phyloP scores from a whole-genome alignment of 345 rosid genomes.

The Garcia nutans region DNA sequence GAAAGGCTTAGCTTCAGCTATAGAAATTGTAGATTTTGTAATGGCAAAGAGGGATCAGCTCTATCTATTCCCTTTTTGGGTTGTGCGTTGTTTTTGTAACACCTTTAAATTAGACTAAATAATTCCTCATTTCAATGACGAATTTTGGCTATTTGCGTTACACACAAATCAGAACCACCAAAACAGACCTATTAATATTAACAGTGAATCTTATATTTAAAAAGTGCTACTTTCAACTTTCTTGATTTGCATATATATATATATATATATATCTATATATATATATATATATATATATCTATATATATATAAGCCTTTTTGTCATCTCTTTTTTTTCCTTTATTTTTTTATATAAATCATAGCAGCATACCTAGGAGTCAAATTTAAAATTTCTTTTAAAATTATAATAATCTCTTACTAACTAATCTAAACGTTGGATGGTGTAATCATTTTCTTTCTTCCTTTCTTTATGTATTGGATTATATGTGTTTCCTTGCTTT shows the following conservation, averaged over 20 bases:
- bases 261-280: too few species aligned
- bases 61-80: conserved; percentile 1
- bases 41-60: not conserved
- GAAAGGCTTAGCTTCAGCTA: not conserved
- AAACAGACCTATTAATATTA: not conserved
- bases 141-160: not conserved
- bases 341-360: too few species aligned
- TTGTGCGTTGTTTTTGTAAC: not conserved
- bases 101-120: not conserved
- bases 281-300: too few species aligned
- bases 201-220: not conserved
- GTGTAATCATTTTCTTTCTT: too few species aligned
- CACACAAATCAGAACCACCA: not conserved
- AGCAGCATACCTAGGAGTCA: too few species aligned
- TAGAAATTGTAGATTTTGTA: not conserved
- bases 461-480: too few species aligned
- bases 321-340: not conserved
- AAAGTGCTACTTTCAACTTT: not conserved
- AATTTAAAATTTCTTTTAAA: too few species aligned
- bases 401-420: too few species aligned
- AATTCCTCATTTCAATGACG: not conserved
- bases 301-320: not conserved
- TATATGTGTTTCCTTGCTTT: too few species aligned
- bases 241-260: not conserved
- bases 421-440: too few species aligned